Conservation (phyloP, 2,329 filamentous ascomycete genomes). For the Paraconiothyrium brasiliense region DNA sequence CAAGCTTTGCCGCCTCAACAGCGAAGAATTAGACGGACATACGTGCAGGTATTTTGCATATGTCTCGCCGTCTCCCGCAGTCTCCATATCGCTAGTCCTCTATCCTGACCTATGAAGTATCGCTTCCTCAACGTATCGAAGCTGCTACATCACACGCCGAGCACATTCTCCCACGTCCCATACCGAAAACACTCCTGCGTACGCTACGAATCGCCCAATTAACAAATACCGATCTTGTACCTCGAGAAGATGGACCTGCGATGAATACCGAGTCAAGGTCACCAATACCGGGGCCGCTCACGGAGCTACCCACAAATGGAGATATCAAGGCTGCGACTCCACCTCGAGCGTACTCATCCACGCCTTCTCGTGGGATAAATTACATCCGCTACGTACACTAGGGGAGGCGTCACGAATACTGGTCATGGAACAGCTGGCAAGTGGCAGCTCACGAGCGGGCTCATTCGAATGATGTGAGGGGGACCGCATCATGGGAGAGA, state of each 20-base stretch:
- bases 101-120: too few species aligned
- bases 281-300: background rate
- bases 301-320: background rate
- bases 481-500: background rate
- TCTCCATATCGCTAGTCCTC: too few species aligned
- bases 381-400: background rate
- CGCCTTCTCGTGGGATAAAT: background rate
- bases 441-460: background rate
- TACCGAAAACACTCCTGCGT: too few species aligned
- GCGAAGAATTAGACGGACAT: too few species aligned
- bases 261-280: background rate
- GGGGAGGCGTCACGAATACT: background rate
- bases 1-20: too few species aligned
- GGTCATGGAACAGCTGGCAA: background rate
- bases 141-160: too few species aligned
- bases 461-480: background rate
- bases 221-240: background rate
- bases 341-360: background rate
- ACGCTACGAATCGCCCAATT: too few species aligned
- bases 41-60: too few species aligned
- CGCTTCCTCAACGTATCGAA: too few species aligned
- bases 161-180: too few species aligned
- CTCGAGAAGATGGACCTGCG: background rate
- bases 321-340: background rate
- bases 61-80: too few species aligned